Evolutionary conservation across 306 rosid genomes (phyloP).

Genomic region (Acacia acuminata): DNA sequence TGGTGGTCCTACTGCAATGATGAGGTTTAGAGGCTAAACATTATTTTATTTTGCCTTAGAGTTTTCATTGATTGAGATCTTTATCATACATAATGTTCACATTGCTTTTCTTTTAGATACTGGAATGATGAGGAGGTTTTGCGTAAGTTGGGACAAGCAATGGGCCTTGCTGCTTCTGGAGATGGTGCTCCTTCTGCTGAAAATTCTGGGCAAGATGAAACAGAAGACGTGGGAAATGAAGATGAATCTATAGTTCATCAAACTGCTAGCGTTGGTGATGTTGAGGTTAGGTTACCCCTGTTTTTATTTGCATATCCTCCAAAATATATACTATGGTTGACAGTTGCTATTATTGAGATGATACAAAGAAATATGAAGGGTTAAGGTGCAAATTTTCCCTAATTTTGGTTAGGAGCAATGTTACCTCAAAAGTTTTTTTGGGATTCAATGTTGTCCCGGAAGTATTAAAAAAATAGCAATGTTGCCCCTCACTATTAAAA

Average conservation of each 20-base stretch:
- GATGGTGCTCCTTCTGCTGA: conserved; percentile 73
- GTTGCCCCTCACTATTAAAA: too few species aligned
- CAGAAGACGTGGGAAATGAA: conserved; percentile 81
- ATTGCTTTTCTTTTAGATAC: conserved; percentile 54
- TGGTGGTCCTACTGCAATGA: conserved; percentile 98
- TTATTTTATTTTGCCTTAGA: neutral
- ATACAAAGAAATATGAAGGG: neutral
- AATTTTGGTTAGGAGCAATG: too few species aligned
- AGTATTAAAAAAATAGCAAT: too few species aligned
- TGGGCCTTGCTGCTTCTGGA: conserved; percentile 73
- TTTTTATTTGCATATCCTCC: conserved; percentile 5
- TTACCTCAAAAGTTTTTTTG: too few species aligned
- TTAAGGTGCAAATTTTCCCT: too few species aligned
- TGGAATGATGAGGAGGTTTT: conserved; percentile 89
- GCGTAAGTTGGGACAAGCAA: conserved; percentile 83
- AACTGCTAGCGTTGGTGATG: conserved; percentile 96
- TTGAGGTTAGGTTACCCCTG: conserved; percentile 55
- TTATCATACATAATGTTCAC: conserved; percentile 9
- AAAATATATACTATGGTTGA: neutral
- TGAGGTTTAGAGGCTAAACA: conserved; percentile 66
- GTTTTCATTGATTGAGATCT: conserved; percentile 21
- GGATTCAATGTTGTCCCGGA: too few species aligned
- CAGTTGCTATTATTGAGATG: conserved; percentile 21
- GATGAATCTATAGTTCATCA: conserved; percentile 95
- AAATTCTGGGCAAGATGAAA: conserved; percentile 65